Evolutionary conservation across 768 basidiomycete species (phyloP).

Genomic region (Fibroporia radiculosa): DNA sequence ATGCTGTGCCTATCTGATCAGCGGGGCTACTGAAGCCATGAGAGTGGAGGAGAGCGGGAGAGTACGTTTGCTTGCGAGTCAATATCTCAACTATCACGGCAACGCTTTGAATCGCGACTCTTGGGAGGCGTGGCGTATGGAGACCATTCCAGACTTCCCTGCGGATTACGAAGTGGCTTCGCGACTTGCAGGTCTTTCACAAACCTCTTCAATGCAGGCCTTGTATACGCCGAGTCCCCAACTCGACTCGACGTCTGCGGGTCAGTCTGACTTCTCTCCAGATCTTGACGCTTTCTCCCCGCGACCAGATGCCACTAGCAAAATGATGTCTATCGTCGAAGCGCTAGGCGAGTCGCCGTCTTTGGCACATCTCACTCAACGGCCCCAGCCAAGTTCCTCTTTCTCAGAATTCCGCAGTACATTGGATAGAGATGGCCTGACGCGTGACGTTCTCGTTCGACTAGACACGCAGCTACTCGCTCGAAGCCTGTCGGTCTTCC

Average conservation of each 20-base stretch:
- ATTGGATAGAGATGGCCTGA: conserved; percentile 59
- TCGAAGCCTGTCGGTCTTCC: conserved; percentile 54
- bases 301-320: conserved; percentile 15
- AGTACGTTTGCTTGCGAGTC: conserved; percentile 56
- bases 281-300: conserved; percentile 25
- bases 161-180: conserved; percentile 9
- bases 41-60: conserved; percentile 33
- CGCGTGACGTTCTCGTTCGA: conserved; percentile 53
- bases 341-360: conserved; percentile 13
- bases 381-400: neutral
- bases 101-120: conserved; percentile 38
- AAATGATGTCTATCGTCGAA: conserved; percentile 22
- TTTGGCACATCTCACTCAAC: conserved; percentile 6
- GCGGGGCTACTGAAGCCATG: conserved; percentile 38
- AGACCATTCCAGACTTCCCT: conserved; percentile 38
- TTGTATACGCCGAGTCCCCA: conserved; percentile 44
- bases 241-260: conserved; percentile 13
- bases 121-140: conserved; percentile 54
- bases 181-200: conserved; percentile 26
- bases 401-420: conserved; percentile 34
- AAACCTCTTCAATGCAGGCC: conserved; percentile 45
- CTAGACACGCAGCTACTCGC: conserved; percentile 60
- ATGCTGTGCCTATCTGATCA: conserved; percentile 57
- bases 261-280: conserved; percentile 11
- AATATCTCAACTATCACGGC: conserved; percentile 57